Base-by-base conservation (phyloP, 306 rosid genomes). In the Cucurbita ficifolia region DNA sequence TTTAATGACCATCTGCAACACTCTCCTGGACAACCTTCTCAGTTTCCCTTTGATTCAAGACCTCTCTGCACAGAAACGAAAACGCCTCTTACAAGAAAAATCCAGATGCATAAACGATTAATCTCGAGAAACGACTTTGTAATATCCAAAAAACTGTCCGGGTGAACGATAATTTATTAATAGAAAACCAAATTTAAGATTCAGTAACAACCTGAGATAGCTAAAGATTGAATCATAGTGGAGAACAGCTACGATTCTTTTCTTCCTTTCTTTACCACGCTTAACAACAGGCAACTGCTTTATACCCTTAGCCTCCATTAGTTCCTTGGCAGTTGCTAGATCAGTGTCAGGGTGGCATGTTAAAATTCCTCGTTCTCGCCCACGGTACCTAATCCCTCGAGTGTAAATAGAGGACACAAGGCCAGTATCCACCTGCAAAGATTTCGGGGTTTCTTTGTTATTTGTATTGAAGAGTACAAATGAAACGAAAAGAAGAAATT, bases 301-400 rank as follows among this genome's bases (percentile, higher is more conserved):
- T 75, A 89, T 73, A 70, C 88, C 99, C 82, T 82, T 91, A 68
- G 99, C 99, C 81, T 94, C 99, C 97, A 94, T 94, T 75, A 94
- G 87, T 69, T 94, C 97, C 84, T 84, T 89, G 69, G 99, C 96
- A 81, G 82, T 79, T 70, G 96, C 88, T 84, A 94, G 84, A 84
- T 75, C 84, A 33, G 88, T 83, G 79, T 88, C 92, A 24, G 96
- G 92, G 74, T 84, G 89, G 75, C 99, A 94, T 58, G 96, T 94
- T 78, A 89, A 72, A 59, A 94, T 80, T 57, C 96, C 96, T 48
- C 99, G 97, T 17, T 76, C 87, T 77, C 76, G 84, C 70, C 97
- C 99, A 16, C 86, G 92, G 62, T 91, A 94, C 79, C 79, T 85
- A 73, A 91, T 83, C 77, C 95, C 95, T 72, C 90, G 92, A 71